Evolutionary conservation across 2,329 filamentous ascomycete genomes (phyloP).

Genomic region (Aspergillus oerlinghausenensis): DNA sequence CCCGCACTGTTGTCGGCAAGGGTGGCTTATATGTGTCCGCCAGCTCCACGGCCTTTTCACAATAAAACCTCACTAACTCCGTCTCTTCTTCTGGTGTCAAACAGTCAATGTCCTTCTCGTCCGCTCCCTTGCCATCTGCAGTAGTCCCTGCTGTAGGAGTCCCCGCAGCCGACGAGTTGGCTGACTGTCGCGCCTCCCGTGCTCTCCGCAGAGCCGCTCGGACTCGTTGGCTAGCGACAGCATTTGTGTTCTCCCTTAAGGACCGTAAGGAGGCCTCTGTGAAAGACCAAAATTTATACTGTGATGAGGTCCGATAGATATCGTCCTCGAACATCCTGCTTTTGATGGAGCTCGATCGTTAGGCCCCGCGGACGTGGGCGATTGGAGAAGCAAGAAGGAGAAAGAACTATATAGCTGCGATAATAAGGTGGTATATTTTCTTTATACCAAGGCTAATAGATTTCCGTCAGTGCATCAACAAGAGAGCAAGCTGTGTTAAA

Average conservation of each 20-base stretch:
- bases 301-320: constrained; percentile 81
- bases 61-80: constrained; percentile 75
- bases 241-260: constrained; percentile 74
- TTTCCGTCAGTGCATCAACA: not conserved
- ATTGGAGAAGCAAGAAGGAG: not conserved
- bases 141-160: constrained; percentile 28
- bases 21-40: constrained; percentile 54
- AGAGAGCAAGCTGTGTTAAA: not conserved
- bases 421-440: not conserved
- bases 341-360: not conserved
- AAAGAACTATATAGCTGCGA: not conserved
- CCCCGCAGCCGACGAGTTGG: constrained; percentile 28
- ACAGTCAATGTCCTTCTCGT: constrained; percentile 60
- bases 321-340: constrained; percentile 76
- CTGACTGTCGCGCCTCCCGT: constrained; percentile 31
- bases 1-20: constrained; percentile 57
- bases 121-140: constrained; percentile 26
- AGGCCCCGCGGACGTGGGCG: not conserved
- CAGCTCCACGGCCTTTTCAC: constrained; percentile 54
- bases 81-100: constrained; percentile 80
- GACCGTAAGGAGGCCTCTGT: constrained; percentile 66
- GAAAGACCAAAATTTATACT: constrained; percentile 92
- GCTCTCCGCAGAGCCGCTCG: constrained; percentile 52
- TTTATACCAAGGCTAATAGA: not conserved
- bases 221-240: constrained; percentile 66